Conservation (phyloP, 805 yeast species). For the Candida ulmi region DNA sequence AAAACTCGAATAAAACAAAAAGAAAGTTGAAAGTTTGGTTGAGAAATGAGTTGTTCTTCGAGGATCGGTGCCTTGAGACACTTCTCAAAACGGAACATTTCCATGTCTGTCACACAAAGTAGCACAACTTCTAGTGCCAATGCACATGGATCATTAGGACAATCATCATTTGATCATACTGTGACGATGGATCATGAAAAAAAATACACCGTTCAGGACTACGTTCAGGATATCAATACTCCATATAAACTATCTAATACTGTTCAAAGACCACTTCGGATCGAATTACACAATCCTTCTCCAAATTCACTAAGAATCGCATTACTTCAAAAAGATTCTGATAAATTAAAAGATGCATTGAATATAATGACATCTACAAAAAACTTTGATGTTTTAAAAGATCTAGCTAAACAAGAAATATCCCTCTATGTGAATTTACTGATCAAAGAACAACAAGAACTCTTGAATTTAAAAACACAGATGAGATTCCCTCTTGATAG, state of each 20-base stretch:
- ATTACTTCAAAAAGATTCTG: background rate
- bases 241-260: background rate
- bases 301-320: background rate
- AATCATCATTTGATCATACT: background rate
- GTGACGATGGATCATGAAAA: background rate
- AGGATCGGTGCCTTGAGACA: background rate
- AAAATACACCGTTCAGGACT: background rate
- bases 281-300: background rate
- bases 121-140: background rate
- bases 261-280: background rate
- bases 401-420: background rate
- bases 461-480: background rate
- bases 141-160: background rate
- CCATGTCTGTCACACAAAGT: conserved; percentile 1
- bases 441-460: background rate
- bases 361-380: background rate
- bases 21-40: too few relatives aligned
- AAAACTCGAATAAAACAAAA: too few relatives aligned
- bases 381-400: background rate
- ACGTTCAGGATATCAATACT: background rate
- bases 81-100: conserved; percentile 1
- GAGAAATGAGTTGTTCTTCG: background rate
- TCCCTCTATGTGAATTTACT: background rate
- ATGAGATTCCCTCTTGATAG: background rate
- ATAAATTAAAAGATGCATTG: background rate